phyloP scores from a whole-genome alignment of 2,329 filamentous ascomycete species.

The Emmonsia crescens region DNA sequence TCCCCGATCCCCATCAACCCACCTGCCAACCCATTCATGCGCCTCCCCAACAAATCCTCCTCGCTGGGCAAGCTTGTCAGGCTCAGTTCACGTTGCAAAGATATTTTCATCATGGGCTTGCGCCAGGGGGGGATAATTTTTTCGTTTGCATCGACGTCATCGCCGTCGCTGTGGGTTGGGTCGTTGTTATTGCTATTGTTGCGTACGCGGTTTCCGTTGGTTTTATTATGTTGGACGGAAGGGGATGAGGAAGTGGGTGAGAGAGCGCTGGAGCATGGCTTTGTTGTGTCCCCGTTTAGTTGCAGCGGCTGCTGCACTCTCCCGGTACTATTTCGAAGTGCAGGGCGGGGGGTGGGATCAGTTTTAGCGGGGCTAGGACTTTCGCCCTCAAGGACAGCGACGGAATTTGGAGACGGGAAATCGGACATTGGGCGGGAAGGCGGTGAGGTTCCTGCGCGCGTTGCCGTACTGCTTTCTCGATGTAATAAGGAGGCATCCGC shows the following conservation, averaged over 20 bases:
- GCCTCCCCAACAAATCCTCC: conserved; percentile 45
- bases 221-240: neutral
- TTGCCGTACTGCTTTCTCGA: neutral
- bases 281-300: neutral
- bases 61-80: conserved; percentile 44
- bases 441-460: neutral
- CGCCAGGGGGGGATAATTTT: neutral
- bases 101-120: neutral
- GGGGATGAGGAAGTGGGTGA: neutral
- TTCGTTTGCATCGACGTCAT: neutral
- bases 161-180: neutral
- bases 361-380: neutral
- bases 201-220: neutral
- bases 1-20: conserved; percentile 40
- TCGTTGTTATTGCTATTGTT: neutral
- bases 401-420: neutral
- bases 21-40: conserved; percentile 46
- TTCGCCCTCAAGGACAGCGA: neutral
- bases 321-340: neutral
- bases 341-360: neutral
- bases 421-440: neutral
- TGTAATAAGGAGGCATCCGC: neutral
- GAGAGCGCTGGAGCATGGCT: neutral
- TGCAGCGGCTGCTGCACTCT: neutral
- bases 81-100: conserved; percentile 32